Evolutionary conservation across 805 yeast genomes (phyloP), one percentile per base, ranked within the genome.

Genomic region (Ascoidea tarda): DNA sequence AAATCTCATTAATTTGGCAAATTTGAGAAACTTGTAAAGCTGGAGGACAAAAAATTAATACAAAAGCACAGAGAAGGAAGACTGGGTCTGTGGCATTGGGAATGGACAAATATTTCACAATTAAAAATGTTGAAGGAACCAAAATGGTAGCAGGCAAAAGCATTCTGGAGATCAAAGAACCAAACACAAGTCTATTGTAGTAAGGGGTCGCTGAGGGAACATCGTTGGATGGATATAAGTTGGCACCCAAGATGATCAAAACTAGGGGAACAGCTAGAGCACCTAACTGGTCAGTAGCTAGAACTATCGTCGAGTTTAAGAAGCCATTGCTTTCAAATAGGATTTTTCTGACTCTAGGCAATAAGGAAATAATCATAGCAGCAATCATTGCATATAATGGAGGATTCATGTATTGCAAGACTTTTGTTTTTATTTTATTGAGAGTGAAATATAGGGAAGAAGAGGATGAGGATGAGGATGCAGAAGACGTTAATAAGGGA

Each of bases 1-100:
- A 80, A 32, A 81, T 72, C 49, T 72, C 73, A 62, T 81, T 81
- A 52, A 80, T 63, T 59, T 79, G 84, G 53, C 82, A 78, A 54
- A 80, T 81, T 61, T 80, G 86, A 16, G 82, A 74, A 48, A 80
- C 70, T 65, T 81, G 86, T 57, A 80, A 79, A 6, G 86, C 86
- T 1, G 86, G 85, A 4, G 86, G 86, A 1, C 82, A 74, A 1
- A 78, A 72, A 1, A 84, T 79, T 49, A 80, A 69, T 16, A 80
- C 67, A 58, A 81, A 80, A 10, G 79, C 71, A 48, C 80, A 81
- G 48, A 80, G 73, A 55, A 81, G 62, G 58, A 80, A 80, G 52
- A 81, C 77, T 6, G 86, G 86, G 61, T 80, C 76, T 59, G 70
- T 10, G 14, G 44, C 44, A 38, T 38, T 74, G 42, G 73, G 59